Percentiles rank a stretch among this genome's conserved stretches.
These are phyloP conservation scores for Aphanomyces euteiches DNA, from an alignment of 352 stramenopile genomes.

Conservation along the genomic window DNA sequence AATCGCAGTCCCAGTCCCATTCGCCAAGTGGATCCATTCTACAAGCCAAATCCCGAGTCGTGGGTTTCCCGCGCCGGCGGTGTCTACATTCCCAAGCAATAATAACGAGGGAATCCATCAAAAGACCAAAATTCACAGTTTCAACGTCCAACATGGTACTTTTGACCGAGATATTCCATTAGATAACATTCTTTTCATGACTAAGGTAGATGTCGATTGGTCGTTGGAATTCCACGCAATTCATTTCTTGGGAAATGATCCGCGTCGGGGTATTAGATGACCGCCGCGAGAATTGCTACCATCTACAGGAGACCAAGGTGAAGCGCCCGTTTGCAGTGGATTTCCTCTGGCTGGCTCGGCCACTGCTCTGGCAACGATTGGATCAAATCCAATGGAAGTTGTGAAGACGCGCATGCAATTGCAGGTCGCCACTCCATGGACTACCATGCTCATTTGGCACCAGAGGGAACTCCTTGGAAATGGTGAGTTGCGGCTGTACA, in stretches of 20 bases:
- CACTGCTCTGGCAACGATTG: conserved; percentile 46
- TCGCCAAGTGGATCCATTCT: conserved; percentile 54
- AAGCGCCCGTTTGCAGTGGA: conserved; percentile 25
- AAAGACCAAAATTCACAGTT: no score
- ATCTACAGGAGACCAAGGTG: no score
- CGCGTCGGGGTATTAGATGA: no score
- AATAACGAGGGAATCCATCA: not conserved
- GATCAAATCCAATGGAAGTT: conserved; percentile 86
- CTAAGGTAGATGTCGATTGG: no score
- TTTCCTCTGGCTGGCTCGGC: conserved; percentile 54
- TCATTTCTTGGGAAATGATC: no score
- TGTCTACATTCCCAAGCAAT: conserved; percentile 56
- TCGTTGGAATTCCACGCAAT: no score
- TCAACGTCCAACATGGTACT: no score
- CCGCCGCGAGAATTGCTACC: no score
- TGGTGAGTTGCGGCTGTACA: conserved; percentile 57
- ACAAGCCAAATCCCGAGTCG: conserved; percentile 57
- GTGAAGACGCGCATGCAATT: conserved; percentile 89
- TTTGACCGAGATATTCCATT: no score
- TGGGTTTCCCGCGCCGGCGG: conserved; percentile 77
- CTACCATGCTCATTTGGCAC: not conserved
- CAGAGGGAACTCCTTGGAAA: conserved; percentile 63
- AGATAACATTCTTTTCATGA: no score
- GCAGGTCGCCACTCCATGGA: conserved; percentile 29
- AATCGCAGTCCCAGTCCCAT: conserved; percentile 70